phyloP scores from a whole-genome alignment of 2,329 filamentous ascomycete species.

The Aureobasidium sp. region DNA sequence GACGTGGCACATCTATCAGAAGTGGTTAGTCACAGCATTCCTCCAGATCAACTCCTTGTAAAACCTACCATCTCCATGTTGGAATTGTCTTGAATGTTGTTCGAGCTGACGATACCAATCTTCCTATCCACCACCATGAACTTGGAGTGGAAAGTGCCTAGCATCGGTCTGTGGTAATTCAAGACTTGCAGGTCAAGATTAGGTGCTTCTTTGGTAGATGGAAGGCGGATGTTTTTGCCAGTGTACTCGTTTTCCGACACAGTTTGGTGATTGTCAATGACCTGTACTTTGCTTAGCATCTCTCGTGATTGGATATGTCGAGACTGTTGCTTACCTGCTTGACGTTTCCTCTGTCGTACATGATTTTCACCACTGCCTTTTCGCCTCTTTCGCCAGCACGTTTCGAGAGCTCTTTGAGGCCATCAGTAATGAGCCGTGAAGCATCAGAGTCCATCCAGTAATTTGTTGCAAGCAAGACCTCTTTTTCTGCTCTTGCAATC shows the following conservation, averaged over 20 bases:
- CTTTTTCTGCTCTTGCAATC: slow-evolving; percentile 64
- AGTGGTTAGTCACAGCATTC: background rate
- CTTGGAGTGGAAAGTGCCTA: slow-evolving; percentile 73
- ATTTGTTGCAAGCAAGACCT: slow-evolving; percentile 69
- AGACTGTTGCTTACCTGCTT: slow-evolving; percentile 43
- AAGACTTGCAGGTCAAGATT: slow-evolving; percentile 65
- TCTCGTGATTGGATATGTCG: background rate
- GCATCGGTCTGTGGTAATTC: slow-evolving; percentile 61
- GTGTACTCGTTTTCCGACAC: slow-evolving; percentile 55
- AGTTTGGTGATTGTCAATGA: slow-evolving; percentile 57
- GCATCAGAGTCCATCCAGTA: slow-evolving; percentile 67
- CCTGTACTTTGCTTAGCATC: slow-evolving; percentile 22
- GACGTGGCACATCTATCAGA: slow-evolving; percentile 53
- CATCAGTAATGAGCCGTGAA: slow-evolving; percentile 57
- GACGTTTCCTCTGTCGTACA: slow-evolving; percentile 65
- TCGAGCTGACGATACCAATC: slow-evolving; percentile 66
- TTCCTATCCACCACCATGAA: slow-evolving; percentile 70
- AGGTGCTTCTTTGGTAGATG: slow-evolving; percentile 58
- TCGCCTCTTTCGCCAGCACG: slow-evolving; percentile 53
- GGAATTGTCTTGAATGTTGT: slow-evolving; percentile 67
- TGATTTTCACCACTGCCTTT: slow-evolving; percentile 61
- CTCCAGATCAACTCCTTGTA: too few species aligned
- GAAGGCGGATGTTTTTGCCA: slow-evolving; percentile 49
- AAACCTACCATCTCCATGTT: slow-evolving; percentile 64
- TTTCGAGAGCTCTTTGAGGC: slow-evolving; percentile 60